Evolutionary conservation across 1,284 basidiomycete genomes (phyloP), one percentile per base, ranked within the genome.

Genomic region (Stygiomarasmius scandens): DNA sequence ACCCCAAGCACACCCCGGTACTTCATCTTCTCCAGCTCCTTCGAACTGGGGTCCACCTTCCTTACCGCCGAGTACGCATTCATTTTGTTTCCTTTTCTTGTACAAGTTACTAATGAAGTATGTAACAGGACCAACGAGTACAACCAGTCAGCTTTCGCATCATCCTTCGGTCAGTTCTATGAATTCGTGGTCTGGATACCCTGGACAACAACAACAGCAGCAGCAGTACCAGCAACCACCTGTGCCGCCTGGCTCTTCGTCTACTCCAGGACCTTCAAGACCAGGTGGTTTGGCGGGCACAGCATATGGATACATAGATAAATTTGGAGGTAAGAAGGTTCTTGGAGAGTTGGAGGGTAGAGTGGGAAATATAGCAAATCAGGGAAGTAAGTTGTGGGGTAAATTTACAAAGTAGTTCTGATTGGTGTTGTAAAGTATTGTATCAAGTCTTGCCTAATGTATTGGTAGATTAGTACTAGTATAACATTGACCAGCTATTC

Each of bases 1-100:
- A 16, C 38, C 38, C n/a, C 38, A 41, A 25, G 20, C 14, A 50
- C 49, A 53, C 24, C 38, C 38, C n/a, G 38, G 38, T 6, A 12
- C n/a, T 41, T 41, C 38, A n/a, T 41, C 38, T 41, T 32, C 22
- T 41, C 22, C 43, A 48, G 41, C 32, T 48, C 49, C 53, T 34
- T 20, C 43, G 32, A 36, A 27, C 19, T 41, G 49, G n/a, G 36
- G 44, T 36, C 53, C 52, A 23, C 70, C 71, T 51, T 61, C 69
- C 48, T 64, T 71, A 56, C 74, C 71, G 49, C 70, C 72, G 57
- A 71, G 76, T 77, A 64, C 70, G 75, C 12, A 32, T 32, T 71
- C 51, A 58, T 55, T 43, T 46, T 53, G 53, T 44, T 63, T 47
- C 52, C 59, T 63, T 48, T 58, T 53, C 52, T 52, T 56, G 8